Conservation (phyloP, 2,329 filamentous ascomycete species). For the Hyphodiscus sp. region DNA sequence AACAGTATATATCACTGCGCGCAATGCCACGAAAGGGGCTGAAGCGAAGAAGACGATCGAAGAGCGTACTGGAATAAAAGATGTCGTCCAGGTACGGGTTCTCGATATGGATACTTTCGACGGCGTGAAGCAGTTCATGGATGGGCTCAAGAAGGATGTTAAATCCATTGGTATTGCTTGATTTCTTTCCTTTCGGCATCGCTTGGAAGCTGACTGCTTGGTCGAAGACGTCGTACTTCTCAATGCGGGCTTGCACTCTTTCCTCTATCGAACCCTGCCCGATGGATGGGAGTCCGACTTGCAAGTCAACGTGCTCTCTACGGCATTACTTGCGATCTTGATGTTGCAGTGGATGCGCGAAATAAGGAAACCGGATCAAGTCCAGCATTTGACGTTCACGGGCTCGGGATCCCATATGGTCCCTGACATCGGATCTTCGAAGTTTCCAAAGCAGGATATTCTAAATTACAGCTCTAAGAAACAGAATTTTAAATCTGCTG, state of each 20-base stretch:
- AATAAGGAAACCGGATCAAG: not conserved
- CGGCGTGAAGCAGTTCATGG: constrained; percentile 7
- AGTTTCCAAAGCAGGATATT: not conserved
- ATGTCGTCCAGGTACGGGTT: constrained; percentile 4
- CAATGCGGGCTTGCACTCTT: constrained; percentile 14
- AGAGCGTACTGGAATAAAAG: constrained; percentile 7
- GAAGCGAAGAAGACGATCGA: constrained; percentile 32
- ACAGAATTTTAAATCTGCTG: not conserved
- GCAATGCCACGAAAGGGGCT: constrained; percentile 30
- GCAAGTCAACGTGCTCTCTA: constrained; percentile 7
- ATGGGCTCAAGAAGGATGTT: constrained; percentile 1
- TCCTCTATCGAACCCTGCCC: not conserved
- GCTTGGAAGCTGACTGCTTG: not conserved
- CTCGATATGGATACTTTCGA: constrained; percentile 12
- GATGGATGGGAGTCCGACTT: constrained; percentile 4
- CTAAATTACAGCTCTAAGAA: not conserved
- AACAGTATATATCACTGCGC: constrained; percentile 34
- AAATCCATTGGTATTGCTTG: constrained; percentile 13
- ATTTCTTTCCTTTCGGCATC: not conserved
- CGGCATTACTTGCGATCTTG: constrained; percentile 3
- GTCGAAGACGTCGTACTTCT: not conserved
- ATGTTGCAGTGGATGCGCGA: constrained; percentile 4
- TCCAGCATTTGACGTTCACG: not conserved
- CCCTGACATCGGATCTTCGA: not conserved
- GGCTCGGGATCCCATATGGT: constrained; percentile 1